These are phyloP conservation scores for Exophiala spinifera DNA, from an alignment of 2,329 filamentous ascomycete species.

Conservation along the genomic window DNA sequence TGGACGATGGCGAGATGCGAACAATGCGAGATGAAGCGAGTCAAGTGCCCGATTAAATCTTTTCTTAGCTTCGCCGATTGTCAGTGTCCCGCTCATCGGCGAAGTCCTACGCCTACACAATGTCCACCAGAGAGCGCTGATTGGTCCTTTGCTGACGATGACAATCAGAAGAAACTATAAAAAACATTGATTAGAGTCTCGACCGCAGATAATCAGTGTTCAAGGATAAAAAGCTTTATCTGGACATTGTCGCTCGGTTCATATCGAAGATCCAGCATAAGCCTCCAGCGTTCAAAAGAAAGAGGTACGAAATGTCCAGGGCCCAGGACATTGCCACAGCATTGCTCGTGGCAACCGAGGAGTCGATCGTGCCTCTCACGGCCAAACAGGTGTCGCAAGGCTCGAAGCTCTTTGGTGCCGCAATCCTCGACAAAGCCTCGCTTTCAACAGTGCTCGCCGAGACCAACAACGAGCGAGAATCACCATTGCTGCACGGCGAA, in stretches of 20 bases:
- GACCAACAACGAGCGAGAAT: slow-evolving; percentile 56
- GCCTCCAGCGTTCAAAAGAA: too few species aligned
- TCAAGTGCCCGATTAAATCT: not conserved
- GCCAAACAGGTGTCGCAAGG: slow-evolving; percentile 49
- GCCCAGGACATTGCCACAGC: slow-evolving; percentile 15
- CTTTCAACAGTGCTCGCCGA: slow-evolving; percentile 49
- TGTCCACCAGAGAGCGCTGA: not conserved
- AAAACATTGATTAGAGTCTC: not conserved
- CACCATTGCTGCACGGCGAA: slow-evolving; percentile 58
- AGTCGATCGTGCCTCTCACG: slow-evolving; percentile 53
- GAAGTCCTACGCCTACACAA: slow-evolving; percentile 1
- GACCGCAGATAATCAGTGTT: not conserved
- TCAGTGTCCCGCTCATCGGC: not conserved
- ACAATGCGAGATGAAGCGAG: not conserved
- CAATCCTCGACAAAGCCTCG: slow-evolving; percentile 46
- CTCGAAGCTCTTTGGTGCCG: slow-evolving; percentile 57
- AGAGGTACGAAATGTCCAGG: slow-evolving; percentile 3
- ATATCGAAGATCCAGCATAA: not conserved
- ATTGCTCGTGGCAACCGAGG: slow-evolving; percentile 34
- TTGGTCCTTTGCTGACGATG: not conserved
- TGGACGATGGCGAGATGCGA: too few species aligned
- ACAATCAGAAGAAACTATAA: not conserved
- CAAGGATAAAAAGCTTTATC: not conserved
- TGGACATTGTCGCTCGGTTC: too few species aligned
- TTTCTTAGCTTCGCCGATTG: not conserved